phyloP scores from a whole-genome alignment of 495 filamentous ascomycete species.

The Arthonia radiata region DNA sequence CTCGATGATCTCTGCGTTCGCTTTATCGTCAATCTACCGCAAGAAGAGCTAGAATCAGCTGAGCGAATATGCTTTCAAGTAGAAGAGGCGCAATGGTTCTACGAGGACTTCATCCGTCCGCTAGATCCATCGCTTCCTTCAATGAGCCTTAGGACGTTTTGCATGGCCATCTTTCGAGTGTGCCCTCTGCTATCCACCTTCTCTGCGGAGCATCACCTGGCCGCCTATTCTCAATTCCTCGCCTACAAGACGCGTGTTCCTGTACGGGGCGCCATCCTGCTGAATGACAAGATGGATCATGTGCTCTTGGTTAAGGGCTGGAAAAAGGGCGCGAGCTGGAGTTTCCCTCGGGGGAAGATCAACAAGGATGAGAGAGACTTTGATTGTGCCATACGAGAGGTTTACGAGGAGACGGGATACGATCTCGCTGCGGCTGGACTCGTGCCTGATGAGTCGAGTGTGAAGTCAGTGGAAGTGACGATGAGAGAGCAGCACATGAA shows the following conservation, averaged over 20 bases:
- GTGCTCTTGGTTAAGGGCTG: slow-evolving; percentile 85
- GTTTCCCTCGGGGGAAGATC: slow-evolving; percentile 89
- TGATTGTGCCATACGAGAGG: slow-evolving; percentile 77
- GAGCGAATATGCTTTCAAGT: slow-evolving; percentile 95
- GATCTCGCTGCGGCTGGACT: slow-evolving; percentile 51
- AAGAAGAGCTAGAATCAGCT: slow-evolving; percentile 67
- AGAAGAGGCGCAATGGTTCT: slow-evolving; percentile 99
- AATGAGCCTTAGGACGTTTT: slow-evolving; percentile 60
- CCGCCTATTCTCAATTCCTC: slow-evolving; percentile 72
- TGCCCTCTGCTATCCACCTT: slow-evolving; percentile 69
- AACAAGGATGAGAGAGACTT: slow-evolving; percentile 86
- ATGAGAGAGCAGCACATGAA: slow-evolving; percentile 84
- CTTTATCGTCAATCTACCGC: slow-evolving; percentile 87
- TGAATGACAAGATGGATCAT: slow-evolving; percentile 78
- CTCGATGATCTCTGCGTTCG: slow-evolving; percentile 86
- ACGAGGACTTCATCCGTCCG: slow-evolving; percentile 94
- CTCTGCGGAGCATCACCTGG: slow-evolving; percentile 47
- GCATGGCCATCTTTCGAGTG: slow-evolving; percentile 69
- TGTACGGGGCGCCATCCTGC: slow-evolving; percentile 75
- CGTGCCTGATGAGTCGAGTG: slow-evolving; percentile 37
- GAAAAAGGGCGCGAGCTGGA: slow-evolving; percentile 93
- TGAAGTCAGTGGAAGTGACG: slow-evolving; percentile 59
- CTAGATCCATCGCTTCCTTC: slow-evolving; percentile 65
- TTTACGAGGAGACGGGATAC: slow-evolving; percentile 87
- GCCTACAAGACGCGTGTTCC: slow-evolving; percentile 85